Evolutionary conservation across 2,329 filamentous ascomycete genomes (phyloP).

Genomic region (Graphilbum sp.): DNA sequence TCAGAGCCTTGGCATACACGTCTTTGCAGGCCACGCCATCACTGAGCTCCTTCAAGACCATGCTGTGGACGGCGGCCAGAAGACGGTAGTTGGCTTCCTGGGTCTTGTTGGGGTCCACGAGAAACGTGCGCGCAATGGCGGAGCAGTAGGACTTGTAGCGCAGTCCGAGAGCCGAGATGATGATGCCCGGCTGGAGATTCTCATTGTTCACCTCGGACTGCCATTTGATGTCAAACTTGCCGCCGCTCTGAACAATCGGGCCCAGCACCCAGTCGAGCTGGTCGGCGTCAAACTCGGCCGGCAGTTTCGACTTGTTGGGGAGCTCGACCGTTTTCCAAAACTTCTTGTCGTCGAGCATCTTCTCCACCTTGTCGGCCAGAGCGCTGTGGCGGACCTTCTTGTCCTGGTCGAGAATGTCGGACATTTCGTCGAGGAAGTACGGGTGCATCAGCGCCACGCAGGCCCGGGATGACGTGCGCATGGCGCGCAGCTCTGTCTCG

Average conservation of each 20-base stretch:
- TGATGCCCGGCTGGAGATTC: constrained; percentile 76
- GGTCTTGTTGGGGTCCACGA: constrained; percentile 91
- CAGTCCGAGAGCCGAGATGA: constrained; percentile 79
- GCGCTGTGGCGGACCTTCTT: constrained; percentile 89
- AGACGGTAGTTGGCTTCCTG: constrained; percentile 93
- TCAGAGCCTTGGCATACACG: constrained; percentile 74
- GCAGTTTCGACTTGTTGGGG: constrained; percentile 57
- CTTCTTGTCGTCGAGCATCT: constrained; percentile 82
- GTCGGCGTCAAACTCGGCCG: constrained; percentile 68
- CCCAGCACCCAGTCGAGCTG: constrained; percentile 92
- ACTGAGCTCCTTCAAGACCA: constrained; percentile 78
- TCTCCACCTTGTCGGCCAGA: constrained; percentile 73
- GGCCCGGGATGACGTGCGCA: constrained; percentile 85
- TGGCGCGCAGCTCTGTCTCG: constrained; percentile 80
- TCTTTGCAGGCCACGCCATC: constrained; percentile 81
- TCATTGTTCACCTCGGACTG: constrained; percentile 65
- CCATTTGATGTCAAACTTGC: constrained; percentile 83
- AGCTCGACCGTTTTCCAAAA: constrained; percentile 75
- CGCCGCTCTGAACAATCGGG: constrained; percentile 85
- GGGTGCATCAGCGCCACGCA: constrained; percentile 90
- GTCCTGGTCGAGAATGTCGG: constrained; percentile 82
- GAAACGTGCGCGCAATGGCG: constrained; percentile 79
- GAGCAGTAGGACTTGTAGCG: constrained; percentile 95
- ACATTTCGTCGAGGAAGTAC: constrained; percentile 98
- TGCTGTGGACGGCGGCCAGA: constrained; percentile 65